Percentiles rank a stretch among this genome's conserved stretches.
Conservation (phyloP, 192 early-diverging fungal genomes). For the Gonapodya sp. region DNA sequence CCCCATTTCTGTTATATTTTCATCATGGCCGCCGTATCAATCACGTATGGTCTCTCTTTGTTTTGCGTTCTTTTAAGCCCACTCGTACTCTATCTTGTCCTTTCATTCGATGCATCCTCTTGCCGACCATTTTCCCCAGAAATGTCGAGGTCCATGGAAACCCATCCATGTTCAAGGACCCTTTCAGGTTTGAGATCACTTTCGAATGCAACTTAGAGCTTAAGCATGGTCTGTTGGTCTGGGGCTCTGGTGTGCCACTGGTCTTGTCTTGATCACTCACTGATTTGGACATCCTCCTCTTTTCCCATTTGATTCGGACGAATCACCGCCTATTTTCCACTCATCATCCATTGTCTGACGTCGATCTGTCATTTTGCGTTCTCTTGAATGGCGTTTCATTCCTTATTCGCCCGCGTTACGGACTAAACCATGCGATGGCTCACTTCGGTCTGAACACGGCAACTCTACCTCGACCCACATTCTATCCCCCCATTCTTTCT, state of each 20-base stretch:
- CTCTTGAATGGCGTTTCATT: neutral
- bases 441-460: too few relatives aligned
- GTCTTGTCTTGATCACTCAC: neutral
- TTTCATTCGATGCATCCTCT: neutral
- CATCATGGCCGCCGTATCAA: neutral
- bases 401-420: neutral
- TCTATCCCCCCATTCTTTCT: too few relatives aligned
- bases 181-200: conserved; percentile 91
- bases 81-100: neutral
- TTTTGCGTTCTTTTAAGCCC: neutral
- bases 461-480: too few relatives aligned
- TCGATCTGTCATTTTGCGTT: neutral
- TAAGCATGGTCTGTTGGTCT: conserved; percentile 57
- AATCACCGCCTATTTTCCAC: neutral
- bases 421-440: too few relatives aligned
- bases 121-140: conserved; percentile 32
- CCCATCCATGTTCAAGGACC: conserved; percentile 66
- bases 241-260: neutral
- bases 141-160: conserved; percentile 81
- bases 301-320: neutral
- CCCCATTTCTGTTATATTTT: too few relatives aligned
- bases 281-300: neutral
- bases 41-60: neutral
- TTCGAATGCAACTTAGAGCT: conserved; percentile 88
- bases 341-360: too few relatives aligned